Percentiles rank a stretch among this genome's conserved stretches.
These are phyloP conservation scores for Yarrowia osloensis DNA, from an alignment of 805 yeast genomes.

Conservation along the genomic window DNA sequence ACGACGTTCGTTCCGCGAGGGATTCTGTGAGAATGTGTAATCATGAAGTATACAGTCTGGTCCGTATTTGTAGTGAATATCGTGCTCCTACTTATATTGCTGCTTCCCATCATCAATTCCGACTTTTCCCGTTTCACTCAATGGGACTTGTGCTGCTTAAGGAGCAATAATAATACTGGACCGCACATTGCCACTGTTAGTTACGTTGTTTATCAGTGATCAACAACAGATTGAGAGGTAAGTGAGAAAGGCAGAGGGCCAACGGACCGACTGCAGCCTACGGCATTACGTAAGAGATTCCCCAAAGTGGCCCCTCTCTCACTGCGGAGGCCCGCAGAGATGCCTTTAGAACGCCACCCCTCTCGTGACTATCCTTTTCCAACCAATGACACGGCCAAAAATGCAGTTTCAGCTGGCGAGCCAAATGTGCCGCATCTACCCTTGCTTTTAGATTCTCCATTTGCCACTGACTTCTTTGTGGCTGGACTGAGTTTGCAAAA, in stretches of 20 bases:
- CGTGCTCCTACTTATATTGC: not conserved
- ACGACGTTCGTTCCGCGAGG: no score
- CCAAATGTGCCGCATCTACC: slow-evolving; percentile 27
- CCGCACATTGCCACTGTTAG: not conserved
- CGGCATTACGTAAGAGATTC: not conserved
- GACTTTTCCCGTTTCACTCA: not conserved
- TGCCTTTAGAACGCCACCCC: not conserved
- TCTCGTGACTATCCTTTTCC: not conserved
- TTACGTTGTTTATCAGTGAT: not conserved
- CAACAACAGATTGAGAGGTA: not conserved
- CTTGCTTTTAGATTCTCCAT: slow-evolving; percentile 21
- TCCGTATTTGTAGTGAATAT: not conserved
- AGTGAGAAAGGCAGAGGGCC: not conserved
- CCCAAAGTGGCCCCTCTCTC: not conserved
- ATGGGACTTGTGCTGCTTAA: not conserved
- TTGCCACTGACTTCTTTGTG: slow-evolving; percentile 29
- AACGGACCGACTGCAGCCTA: not conserved
- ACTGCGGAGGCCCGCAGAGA: not conserved
- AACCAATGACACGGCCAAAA: slow-evolving; percentile 23
- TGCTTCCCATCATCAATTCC: not conserved
- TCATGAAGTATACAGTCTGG: not conserved
- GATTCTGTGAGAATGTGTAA: not conserved
- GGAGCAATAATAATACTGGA: not conserved
- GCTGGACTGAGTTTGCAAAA: slow-evolving; percentile 24
- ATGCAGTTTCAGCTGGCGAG: slow-evolving; percentile 10